Evolutionary conservation across 2,329 filamentous ascomycete genomes (phyloP).

Genomic region (Whalleya microplaca): DNA sequence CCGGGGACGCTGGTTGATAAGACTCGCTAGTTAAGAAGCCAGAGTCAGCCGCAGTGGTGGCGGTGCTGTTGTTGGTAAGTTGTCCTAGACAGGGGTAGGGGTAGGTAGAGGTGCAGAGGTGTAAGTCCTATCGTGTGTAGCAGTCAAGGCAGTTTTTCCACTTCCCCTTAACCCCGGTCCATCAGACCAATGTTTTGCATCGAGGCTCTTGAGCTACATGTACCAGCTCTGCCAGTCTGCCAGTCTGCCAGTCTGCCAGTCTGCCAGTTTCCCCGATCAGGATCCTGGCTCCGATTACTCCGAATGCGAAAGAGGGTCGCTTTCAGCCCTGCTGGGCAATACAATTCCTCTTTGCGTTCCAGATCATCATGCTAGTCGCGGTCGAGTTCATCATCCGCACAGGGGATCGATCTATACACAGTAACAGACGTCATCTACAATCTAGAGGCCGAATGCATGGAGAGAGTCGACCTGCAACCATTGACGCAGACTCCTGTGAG

Average conservation of each 20-base stretch:
- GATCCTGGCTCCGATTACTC: background rate
- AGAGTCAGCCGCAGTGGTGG: conserved; percentile 24
- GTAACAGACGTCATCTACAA: conserved; percentile 30
- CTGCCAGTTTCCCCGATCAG: background rate
- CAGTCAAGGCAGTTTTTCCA: background rate
- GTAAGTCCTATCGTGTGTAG: background rate
- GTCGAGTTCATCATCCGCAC: conserved; percentile 8
- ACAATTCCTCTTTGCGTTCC: background rate
- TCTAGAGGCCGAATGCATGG: conserved; percentile 21
- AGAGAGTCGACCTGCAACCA: conserved; percentile 14
- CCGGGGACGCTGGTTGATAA: conserved; percentile 11
- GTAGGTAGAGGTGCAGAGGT: too few relatives aligned
- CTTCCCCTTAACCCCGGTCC: background rate
- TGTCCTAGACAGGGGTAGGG: too few relatives aligned
- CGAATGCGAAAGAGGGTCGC: background rate
- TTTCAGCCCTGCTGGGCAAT: conserved; percentile 21
- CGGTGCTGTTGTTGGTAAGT: too few relatives aligned
- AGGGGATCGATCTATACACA: conserved; percentile 1
- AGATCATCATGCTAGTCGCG: background rate
- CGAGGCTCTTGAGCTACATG: too few relatives aligned
- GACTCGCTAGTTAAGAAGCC: conserved; percentile 6
- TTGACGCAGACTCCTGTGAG: conserved; percentile 32
- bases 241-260: too few relatives aligned
- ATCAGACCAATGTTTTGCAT: background rate
- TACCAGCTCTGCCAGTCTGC: too few relatives aligned